Conservation (phyloP, 2,329 filamentous ascomycete genomes). For the Dothiorella sarmentorum region DNA sequence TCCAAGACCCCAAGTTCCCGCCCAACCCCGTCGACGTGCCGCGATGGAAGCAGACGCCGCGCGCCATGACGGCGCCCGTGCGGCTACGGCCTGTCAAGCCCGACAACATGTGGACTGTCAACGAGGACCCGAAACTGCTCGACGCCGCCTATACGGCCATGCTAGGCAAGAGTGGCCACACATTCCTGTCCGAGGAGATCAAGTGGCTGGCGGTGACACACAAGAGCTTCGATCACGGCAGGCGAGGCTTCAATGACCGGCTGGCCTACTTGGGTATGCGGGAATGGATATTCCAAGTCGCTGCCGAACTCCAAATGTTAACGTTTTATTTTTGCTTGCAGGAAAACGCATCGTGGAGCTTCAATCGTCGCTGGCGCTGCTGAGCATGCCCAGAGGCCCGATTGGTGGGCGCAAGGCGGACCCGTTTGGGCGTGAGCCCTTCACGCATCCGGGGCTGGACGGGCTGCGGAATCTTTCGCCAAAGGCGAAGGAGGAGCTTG, state of each 20-base stretch:
- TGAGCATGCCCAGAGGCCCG: constrained; percentile 44
- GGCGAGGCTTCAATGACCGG: constrained; percentile 90
- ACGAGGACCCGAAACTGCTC: constrained; percentile 68
- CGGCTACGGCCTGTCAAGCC: constrained; percentile 57
- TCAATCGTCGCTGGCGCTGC: constrained; percentile 61
- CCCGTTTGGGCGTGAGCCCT: constrained; percentile 57
- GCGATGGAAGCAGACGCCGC: constrained; percentile 51
- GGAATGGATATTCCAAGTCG: too few relatives aligned
- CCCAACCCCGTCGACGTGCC: constrained; percentile 36
- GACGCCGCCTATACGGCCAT: constrained; percentile 75
- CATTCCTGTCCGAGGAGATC: constrained; percentile 78
- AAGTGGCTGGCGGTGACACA: constrained; percentile 98
- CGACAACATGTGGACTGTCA: constrained; percentile 63
- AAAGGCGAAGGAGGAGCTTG: constrained; percentile 57
- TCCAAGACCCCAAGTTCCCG: constrained; percentile 19
- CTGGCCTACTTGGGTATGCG: constrained; percentile 78
- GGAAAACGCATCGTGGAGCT: constrained; percentile 63
- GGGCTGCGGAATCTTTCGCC: constrained; percentile 69
- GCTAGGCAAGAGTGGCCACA: constrained; percentile 68
- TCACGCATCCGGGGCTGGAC: constrained; percentile 65
- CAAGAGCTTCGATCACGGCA: constrained; percentile 95
- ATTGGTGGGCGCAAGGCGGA: constrained; percentile 23
- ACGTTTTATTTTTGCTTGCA: too few relatives aligned
- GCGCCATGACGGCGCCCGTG: constrained; percentile 46
- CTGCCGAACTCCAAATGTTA: not conserved